A percentile compares a stretch with the other conserved stretches of the same genome.
Conservation (phyloP, 1,139 yeast genomes). For the Scheffersomyces parashehatae region DNA sequence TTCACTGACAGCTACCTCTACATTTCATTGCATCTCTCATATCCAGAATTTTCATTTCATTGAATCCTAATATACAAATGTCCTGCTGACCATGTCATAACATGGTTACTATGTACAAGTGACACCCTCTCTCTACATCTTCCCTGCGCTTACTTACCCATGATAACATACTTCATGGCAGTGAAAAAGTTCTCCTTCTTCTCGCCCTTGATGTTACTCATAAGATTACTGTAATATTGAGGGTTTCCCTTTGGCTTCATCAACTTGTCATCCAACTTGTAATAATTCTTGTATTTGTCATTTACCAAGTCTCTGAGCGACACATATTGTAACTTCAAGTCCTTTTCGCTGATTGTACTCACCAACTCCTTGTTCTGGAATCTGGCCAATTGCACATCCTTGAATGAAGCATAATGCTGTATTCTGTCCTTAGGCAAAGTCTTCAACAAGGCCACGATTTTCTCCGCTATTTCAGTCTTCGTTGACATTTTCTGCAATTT, state of each 20-base stretch:
- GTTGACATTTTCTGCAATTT: constrained; percentile 1
- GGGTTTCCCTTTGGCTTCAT: constrained; percentile 83
- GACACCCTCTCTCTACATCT: not conserved
- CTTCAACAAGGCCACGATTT: constrained; percentile 40
- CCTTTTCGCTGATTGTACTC: constrained; percentile 39
- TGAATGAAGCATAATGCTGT: constrained; percentile 67
- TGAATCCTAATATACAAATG: no score
- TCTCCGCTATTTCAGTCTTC: constrained; percentile 29
- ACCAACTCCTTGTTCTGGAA: constrained; percentile 35
- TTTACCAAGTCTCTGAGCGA: constrained; percentile 59
- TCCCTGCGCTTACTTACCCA: constrained; percentile 51
- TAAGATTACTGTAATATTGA: constrained; percentile 66
- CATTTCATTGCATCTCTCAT: no score
- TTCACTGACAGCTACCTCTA: no score
- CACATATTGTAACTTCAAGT: constrained; percentile 59
- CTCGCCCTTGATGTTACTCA: constrained; percentile 74
- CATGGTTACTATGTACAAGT: not conserved
- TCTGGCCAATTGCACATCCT: constrained; percentile 59
- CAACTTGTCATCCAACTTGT: constrained; percentile 65
- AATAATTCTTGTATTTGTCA: constrained; percentile 64
- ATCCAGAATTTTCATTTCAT: no score
- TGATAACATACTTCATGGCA: constrained; percentile 68
- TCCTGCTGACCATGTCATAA: no score
- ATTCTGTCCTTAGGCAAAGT: constrained; percentile 66
- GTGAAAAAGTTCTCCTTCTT: constrained; percentile 63